Evolutionary conservation across 805 yeast genomes (phyloP).

Genomic region (Zygoascus ofunaensis): DNA sequence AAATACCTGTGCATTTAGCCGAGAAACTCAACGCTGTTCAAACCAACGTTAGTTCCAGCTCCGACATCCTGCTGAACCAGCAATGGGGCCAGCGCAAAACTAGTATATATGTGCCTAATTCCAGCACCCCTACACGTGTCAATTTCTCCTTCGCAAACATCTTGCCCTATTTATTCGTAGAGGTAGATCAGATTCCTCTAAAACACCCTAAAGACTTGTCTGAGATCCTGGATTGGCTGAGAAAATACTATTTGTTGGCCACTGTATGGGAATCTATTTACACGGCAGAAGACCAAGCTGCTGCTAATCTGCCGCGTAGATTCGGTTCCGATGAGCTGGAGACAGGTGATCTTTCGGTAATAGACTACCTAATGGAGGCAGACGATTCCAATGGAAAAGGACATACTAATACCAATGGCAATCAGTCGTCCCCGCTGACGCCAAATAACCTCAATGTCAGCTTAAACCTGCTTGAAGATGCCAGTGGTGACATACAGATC

Average conservation of each 20-base stretch:
- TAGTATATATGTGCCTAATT: background rate
- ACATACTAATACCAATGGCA: too few species aligned
- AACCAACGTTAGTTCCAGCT: background rate
- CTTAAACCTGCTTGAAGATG: background rate
- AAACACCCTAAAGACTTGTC: conserved; percentile 3
- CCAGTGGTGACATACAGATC: background rate
- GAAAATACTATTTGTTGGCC: conserved; percentile 1
- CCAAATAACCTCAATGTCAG: background rate
- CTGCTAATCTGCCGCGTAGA: background rate
- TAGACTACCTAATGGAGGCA: conserved; percentile 1
- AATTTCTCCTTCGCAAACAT: background rate
- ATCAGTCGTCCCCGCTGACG: background rate
- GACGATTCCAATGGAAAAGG: background rate
- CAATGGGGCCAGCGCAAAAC: conserved; percentile 1
- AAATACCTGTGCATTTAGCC: conserved; percentile 17
- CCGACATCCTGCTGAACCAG: background rate
- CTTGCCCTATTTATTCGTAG: conserved; percentile 3
- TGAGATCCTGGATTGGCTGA: background rate
- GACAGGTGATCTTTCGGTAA: background rate
- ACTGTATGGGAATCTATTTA: background rate
- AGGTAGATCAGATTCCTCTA: conserved; percentile 1
- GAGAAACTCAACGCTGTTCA: conserved; percentile 8
- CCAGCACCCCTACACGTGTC: background rate
- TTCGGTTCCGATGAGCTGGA: background rate
- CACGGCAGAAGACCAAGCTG: background rate